Evolutionary conservation across 441 rosid genomes (phyloP), one percentile per base, ranked within the genome.

Genomic region (Dalechampia spathulata): DNA sequence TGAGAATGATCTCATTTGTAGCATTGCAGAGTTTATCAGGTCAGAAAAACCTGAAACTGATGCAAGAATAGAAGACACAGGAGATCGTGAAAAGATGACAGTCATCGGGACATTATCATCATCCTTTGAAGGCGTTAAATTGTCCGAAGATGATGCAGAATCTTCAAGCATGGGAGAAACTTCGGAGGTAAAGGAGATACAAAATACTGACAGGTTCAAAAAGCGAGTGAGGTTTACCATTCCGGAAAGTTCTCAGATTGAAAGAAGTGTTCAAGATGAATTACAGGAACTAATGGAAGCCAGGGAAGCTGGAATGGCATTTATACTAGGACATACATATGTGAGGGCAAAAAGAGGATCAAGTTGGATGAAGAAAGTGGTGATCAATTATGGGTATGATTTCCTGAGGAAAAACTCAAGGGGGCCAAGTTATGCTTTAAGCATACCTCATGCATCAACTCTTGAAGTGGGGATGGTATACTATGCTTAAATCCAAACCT

Each of bases 271-370:
- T 3, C 61, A 45, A 52, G 80, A 81, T 47, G 98, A 90, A 82
- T 28, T 90, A 77, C 69, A 34, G 40, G 98, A 83, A 68, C 78
- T 90, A 27, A 76, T 68, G 80, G 83, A 87, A 58, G 96, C 96
- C 23, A 86, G 90, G 72, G 98, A 90, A 57, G 86, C 87, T 2
- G 96, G 98, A 28, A 75, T 90, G 78, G 87, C 95, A n/a, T 87
- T 80, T 42, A 87, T 90, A 64, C 73, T 85, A 40, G 92, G 96
- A 21, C 96, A 85, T 53, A 78, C 85, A 0, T 83, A 90, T n/a
- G 87, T 90, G 49, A 80, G 79, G 65, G 83, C 96, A 12, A 85
- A 90, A 61, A 71, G 72, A 4, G 98, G 96, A 12, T 90, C 96
- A 6, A 81, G 88, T 57, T 63, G 81, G 70, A 32, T 82, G 64